Evolutionary conservation across 768 basidiomycete species (phyloP), one percentile per base, ranked within the genome.

Genomic region (Collybia nuda): DNA sequence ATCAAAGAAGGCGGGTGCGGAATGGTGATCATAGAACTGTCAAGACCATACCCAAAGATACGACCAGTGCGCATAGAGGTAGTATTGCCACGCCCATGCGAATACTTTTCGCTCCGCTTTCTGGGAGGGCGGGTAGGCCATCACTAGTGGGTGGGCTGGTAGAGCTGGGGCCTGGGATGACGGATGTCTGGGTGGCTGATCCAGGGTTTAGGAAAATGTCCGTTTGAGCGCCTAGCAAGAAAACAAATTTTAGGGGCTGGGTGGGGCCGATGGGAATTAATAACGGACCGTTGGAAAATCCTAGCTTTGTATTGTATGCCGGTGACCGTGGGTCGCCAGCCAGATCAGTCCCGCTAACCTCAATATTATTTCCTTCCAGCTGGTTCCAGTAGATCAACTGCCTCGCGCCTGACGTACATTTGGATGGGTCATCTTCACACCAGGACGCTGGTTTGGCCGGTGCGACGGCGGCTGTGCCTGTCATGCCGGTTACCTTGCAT

Each of bases 311-410:
- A 55, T 80, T 81, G 55, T 81, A 81, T 11, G 66, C 74, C 0
- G 79, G 80, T 24, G 71, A 72, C 62, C 72, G 76, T 3, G 55
- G 60, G 0, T 61, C 51, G 11, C 77, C 78, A 11, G 57, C 50
- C 9, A 62, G 49, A 62, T 80, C 78, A 12, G 21, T 56, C 0
- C 79, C 79, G 7, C 56, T 58, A 1, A 79, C 75, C 18, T 63
- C 50, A 51, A 81, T 74, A 52, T 80, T 82, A 57, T 79, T 73
- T 2, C 78, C 72, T 6, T 72, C 68, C 0, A 51, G 43, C 56
- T 81, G 79, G 53, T 81, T 69, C 78, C 78, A 81, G 61, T 72
- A 75, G 24, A 81, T 57, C 73, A 81, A 73, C 67, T 82, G 79
- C 53, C 79, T 80, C 5, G 80, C 65, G 41, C 79, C 80, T 45